These are phyloP conservation scores for Solanum hybrid DNA, from an alignment of 305 asterid genomes.

Conservation along the genomic window DNA sequence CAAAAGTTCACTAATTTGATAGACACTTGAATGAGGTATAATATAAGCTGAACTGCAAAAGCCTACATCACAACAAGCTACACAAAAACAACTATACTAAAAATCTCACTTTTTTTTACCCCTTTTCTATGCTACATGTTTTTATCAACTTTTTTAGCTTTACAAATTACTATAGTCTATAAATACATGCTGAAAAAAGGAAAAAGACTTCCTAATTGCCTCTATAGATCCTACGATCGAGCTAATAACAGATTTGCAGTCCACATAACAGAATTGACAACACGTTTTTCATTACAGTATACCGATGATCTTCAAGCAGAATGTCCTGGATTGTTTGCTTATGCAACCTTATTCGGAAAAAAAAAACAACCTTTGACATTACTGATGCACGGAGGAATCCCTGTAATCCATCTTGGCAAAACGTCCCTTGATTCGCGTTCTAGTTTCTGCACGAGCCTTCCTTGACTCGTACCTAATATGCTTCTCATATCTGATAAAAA, in stretches of 20 bases:
- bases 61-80: not conserved
- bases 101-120: not conserved
- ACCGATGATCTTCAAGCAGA: not conserved
- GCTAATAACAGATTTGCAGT: not conserved
- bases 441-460: constrained; percentile 75
- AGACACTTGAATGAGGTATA: not conserved
- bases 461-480: constrained; percentile 83
- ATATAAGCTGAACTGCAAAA: not conserved
- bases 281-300: not conserved
- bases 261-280: not conserved
- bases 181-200: not conserved
- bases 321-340: not conserved
- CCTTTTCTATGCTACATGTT: not conserved
- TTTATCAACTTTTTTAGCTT: not conserved
- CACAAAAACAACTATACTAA: not conserved
- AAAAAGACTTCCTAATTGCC: not conserved
- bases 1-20: not conserved
- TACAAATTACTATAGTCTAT: not conserved
- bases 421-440: constrained; percentile 82
- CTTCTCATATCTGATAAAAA: constrained; percentile 61
- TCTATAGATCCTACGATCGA: not conserved
- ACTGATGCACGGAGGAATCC: constrained; percentile 1
- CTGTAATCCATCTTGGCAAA: constrained; percentile 66
- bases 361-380: not conserved
- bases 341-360: not conserved